A percentile compares a stretch with the other conserved stretches of the same genome.
These are phyloP conservation scores for Astragalus glycyphyllos DNA, from an alignment of 306 rosid species.

Conservation along the genomic window DNA sequence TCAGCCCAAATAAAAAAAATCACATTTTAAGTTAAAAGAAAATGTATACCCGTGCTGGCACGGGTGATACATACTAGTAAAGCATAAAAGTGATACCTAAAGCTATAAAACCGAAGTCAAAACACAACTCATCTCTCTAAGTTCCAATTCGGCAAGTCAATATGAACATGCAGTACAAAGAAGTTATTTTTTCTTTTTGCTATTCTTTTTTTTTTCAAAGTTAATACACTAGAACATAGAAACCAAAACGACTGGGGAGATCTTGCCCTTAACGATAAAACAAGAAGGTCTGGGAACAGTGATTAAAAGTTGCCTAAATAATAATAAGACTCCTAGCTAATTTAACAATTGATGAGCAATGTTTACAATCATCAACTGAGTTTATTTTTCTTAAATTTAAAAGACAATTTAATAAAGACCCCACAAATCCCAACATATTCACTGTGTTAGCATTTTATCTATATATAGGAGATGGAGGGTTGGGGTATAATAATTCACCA, in stretches of 20 bases:
- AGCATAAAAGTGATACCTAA: too few relatives aligned
- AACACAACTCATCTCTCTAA: too few relatives aligned
- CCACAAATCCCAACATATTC: slow-evolving; percentile 25
- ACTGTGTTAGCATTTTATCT: slow-evolving; percentile 22
- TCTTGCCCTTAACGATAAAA: background rate
- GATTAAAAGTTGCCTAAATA: background rate
- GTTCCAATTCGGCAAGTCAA: too few relatives aligned
- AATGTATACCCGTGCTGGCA: too few relatives aligned
- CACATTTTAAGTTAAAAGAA: too few relatives aligned
- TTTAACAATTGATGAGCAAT: slow-evolving; percentile 2
- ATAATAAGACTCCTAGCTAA: slow-evolving; percentile 17
- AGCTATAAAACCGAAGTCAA: too few relatives aligned
- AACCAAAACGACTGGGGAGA: too few relatives aligned
- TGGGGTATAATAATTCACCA: slow-evolving; percentile 39
- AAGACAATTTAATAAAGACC: slow-evolving; percentile 7
- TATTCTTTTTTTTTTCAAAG: background rate
- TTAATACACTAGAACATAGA: too few relatives aligned
- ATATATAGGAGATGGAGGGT: slow-evolving; percentile 25
- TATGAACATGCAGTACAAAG: background rate
- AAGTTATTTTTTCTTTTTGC: background rate
- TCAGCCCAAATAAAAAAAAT: too few relatives aligned
- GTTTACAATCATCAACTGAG: slow-evolving; percentile 17
- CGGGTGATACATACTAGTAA: too few relatives aligned
- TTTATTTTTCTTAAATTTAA: slow-evolving; percentile 15
- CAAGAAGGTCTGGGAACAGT: background rate